Percentiles rank a stretch among this genome's conserved stretches.
Conservation (phyloP, 257 asterid species). For the Salvia splendens region DNA sequence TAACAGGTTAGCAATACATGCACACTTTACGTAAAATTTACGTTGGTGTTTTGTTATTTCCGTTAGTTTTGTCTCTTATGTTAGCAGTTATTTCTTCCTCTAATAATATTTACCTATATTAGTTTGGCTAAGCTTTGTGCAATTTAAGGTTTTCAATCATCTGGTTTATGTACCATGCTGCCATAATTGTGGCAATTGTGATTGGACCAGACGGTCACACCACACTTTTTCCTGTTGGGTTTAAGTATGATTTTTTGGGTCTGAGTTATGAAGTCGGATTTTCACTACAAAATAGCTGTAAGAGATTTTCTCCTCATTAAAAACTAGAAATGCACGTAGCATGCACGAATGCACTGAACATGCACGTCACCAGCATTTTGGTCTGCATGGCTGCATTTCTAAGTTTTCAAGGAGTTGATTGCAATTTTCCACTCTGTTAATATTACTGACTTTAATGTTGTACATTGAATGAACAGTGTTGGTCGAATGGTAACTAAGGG, state of each 20-base stretch:
- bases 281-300: too few species aligned
- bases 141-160: too few species aligned
- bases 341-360: too few species aligned
- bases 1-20: constrained; percentile 59
- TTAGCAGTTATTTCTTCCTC: neutral
- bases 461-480: constrained; percentile 49
- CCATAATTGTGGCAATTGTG: constrained; percentile 1
- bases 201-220: neutral
- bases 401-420: constrained; percentile 11
- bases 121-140: neutral
- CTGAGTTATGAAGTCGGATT: neutral
- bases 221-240: neutral
- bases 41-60: neutral
- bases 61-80: too few species aligned
- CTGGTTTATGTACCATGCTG: neutral
- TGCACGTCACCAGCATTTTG: neutral
- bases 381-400: constrained; percentile 9
- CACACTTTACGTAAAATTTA: neutral
- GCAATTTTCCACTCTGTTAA: neutral
- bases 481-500: constrained; percentile 88
- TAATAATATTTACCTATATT: neutral
- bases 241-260: neutral
- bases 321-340: neutral
- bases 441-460: neutral
- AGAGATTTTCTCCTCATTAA: neutral